Evolutionary conservation across 2,329 filamentous ascomycete species (phyloP).

Genomic region (Epichloe uncinata): DNA sequence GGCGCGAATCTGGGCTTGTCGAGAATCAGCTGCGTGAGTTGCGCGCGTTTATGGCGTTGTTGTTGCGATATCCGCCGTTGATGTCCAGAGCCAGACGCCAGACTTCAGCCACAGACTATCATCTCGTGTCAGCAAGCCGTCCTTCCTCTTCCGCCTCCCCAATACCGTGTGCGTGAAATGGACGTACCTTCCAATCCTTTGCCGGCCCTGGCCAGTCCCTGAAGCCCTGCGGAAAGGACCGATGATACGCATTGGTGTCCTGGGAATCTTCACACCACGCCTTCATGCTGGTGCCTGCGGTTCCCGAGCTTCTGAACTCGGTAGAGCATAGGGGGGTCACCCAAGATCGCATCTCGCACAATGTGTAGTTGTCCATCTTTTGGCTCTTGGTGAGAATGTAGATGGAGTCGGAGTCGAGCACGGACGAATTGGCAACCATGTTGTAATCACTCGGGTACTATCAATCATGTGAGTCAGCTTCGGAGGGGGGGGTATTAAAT

Average conservation of each 20-base stretch:
- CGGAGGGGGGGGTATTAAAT: too few species aligned
- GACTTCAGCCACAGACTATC: constrained; percentile 32
- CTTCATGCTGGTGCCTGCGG: constrained; percentile 43
- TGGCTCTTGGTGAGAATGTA: constrained; percentile 49
- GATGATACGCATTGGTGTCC: constrained; percentile 42
- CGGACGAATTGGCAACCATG: constrained; percentile 45
- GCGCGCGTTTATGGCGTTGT: constrained; percentile 45
- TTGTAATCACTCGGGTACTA: constrained; percentile 50
- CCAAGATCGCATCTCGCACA: constrained; percentile 56
- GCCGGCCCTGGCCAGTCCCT: constrained; percentile 20
- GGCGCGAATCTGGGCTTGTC: constrained; percentile 27
- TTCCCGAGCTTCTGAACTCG: constrained; percentile 39
- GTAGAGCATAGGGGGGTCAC: constrained; percentile 56
- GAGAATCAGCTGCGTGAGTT: constrained; percentile 40
- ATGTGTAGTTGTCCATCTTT: constrained; percentile 37
- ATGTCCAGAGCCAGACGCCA: constrained; percentile 45
- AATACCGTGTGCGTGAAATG: accelerated
- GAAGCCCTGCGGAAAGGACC: constrained; percentile 19
- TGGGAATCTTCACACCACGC: constrained; percentile 45
- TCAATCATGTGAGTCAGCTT: too few species aligned
- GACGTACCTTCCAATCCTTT: constrained; percentile 34
- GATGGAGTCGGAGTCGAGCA: constrained; percentile 34
- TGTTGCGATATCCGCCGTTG: constrained; percentile 38
- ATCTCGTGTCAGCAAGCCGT: neutral
- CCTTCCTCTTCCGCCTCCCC: too few species aligned